Evolutionary conservation across 352 stramenopile species (phyloP).

Genomic region (Albugo candida): DNA sequence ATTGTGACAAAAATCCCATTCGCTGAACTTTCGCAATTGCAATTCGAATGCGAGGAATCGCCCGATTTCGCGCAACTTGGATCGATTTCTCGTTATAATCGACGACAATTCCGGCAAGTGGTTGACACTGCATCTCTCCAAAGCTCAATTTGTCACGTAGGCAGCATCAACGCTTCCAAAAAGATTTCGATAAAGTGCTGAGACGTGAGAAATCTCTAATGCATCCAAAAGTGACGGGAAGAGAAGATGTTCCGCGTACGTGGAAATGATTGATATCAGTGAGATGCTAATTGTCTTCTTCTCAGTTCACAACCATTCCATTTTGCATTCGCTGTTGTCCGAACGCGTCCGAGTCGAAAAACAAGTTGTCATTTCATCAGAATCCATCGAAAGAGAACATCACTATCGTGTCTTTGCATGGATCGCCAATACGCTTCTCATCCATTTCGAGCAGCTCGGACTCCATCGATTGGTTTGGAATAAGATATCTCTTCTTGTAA

Average conservation of each 20-base stretch:
- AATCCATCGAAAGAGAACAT: not conserved
- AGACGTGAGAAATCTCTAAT: conserved; percentile 60
- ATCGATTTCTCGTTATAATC: not conserved
- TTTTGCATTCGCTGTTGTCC: not conserved
- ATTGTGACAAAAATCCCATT: conserved; percentile 31
- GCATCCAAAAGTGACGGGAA: conserved; percentile 37
- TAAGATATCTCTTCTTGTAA: conserved; percentile 53
- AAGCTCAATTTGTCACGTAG: not conserved
- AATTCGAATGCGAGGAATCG: not conserved
- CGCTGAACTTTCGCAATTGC: not conserved
- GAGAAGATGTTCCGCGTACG: conserved; percentile 47
- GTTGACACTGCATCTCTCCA: not conserved
- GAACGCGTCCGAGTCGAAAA: not conserved
- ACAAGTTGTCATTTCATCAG: not conserved
- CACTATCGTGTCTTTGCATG: conserved; percentile 30
- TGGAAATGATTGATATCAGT: conserved; percentile 5
- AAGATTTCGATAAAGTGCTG: conserved; percentile 37
- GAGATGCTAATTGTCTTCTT: conserved; percentile 4
- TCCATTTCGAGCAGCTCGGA: conserved; percentile 68
- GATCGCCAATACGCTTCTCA: conserved; percentile 55
- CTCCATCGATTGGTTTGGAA: conserved; percentile 72
- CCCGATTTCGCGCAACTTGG: not conserved
- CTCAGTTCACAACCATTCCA: conserved; percentile 1
- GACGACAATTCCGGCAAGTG: not conserved
- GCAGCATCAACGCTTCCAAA: conserved; percentile 17